Evolutionary conservation across 106 monocot genomes (phyloP).

Genomic region (Dendrobium huoshanense): DNA sequence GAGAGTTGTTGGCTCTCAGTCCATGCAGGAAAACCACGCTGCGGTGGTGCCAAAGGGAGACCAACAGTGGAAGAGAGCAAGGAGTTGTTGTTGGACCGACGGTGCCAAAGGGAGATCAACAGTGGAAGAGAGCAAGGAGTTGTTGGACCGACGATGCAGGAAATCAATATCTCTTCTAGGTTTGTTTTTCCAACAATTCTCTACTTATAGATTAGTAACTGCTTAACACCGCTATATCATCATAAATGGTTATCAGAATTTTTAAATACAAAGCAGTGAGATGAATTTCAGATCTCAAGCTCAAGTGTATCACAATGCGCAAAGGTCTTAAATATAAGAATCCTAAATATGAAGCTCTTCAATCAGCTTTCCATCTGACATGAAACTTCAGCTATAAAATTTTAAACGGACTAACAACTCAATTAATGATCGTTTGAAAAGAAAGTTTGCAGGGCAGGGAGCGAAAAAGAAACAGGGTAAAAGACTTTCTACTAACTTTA

Average conservation of each 20-base stretch:
- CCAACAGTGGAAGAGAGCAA: too few species aligned
- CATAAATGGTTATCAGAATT: neutral
- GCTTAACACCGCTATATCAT: neutral
- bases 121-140: too few species aligned
- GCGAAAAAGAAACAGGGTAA: neutral
- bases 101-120: too few species aligned
- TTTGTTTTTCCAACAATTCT: too few species aligned
- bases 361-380: neutral
- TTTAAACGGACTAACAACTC: neutral
- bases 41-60: too few species aligned
- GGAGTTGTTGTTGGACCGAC: too few species aligned
- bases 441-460: neutral
- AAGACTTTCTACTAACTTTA: constrained; percentile 46
- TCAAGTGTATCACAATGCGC: neutral
- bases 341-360: neutral
- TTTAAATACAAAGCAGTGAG: neutral
- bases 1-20: too few species aligned
- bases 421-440: constrained; percentile 2
- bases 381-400: neutral
- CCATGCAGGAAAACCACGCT: too few species aligned
- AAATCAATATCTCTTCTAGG: too few species aligned
- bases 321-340: neutral
- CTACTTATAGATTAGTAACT: neutral
- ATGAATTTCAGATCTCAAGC: neutral
- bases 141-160: too few species aligned